Conservation (phyloP, 2,329 filamentous ascomycete species). For the Claviceps arundinis region DNA sequence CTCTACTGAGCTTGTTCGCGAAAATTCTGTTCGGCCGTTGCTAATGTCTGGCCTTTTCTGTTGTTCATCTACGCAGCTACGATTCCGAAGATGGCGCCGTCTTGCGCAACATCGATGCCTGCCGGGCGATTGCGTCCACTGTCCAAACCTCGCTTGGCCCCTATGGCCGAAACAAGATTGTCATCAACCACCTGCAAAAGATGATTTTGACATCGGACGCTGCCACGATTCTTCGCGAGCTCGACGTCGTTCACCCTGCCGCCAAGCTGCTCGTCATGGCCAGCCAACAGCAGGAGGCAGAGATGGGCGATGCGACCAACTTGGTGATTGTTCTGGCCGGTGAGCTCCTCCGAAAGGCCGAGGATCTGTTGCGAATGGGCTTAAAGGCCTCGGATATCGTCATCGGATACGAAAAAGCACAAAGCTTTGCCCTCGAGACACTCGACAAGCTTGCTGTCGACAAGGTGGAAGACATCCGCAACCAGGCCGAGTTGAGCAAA, state of each 20-base stretch:
- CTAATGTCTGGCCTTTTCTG: conserved; percentile 6
- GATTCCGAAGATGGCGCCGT: conserved; percentile 98
- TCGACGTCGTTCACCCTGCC: conserved; percentile 95
- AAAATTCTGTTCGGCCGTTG: too few species aligned
- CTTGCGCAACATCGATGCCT: conserved; percentile 96
- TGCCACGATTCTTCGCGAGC: conserved; percentile 89
- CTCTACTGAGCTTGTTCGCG: too few species aligned
- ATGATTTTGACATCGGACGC: conserved; percentile 98
- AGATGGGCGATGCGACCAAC: conserved; percentile 98
- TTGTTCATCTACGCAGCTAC: conserved; percentile 53
- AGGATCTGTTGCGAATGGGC: conserved; percentile 91
- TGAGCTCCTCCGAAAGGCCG: conserved; percentile 90
- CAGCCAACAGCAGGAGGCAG: conserved; percentile 93
- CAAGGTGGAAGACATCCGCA: conserved; percentile 72
- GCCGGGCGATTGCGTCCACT: conserved; percentile 85
- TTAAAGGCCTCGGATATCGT: conserved; percentile 98
- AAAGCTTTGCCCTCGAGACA: conserved; percentile 71
- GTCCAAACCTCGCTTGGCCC: conserved; percentile 95
- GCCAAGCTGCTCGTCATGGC: conserved; percentile 98
- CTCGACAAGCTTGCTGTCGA: conserved; percentile 86
- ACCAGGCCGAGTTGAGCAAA: conserved; percentile 77
- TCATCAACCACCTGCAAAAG: conserved; percentile 99
- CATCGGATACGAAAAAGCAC: conserved; percentile 87
- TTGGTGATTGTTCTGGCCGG: conserved; percentile 91
- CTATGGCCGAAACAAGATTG: conserved; percentile 97